These are phyloP conservation scores for Zelopaecilomyces penicillatus DNA, from an alignment of 2,329 filamentous ascomycete species.

Conservation along the genomic window DNA sequence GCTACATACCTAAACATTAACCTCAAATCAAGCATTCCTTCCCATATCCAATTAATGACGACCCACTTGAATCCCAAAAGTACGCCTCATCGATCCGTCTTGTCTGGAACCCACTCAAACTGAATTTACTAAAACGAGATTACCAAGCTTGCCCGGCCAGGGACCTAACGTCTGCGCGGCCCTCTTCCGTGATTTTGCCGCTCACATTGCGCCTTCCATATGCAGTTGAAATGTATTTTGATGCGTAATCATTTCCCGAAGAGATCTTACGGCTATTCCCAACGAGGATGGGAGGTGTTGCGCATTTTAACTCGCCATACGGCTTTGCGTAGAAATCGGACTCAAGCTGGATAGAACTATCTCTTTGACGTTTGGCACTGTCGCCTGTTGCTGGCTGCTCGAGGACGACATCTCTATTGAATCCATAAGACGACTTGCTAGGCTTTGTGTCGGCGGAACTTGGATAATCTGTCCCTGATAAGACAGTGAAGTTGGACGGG, in stretches of 20 bases:
- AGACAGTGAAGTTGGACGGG: background rate
- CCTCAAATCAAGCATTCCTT: no score
- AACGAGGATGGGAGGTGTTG: constrained; percentile 46
- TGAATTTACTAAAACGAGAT: constrained; percentile 14
- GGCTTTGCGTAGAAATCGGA: constrained; percentile 43
- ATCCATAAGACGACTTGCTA: no score
- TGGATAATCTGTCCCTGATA: no score
- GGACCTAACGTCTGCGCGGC: no score
- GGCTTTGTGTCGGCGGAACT: background rate
- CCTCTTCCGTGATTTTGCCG: constrained; percentile 67
- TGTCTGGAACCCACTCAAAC: no score
- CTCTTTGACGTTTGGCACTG: constrained; percentile 15
- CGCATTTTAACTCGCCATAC: constrained; percentile 50
- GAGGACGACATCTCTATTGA: constrained; percentile 41
- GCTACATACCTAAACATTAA: no score
- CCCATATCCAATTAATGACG: no score
- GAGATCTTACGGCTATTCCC: constrained; percentile 46
- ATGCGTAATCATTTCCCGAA: constrained; percentile 48
- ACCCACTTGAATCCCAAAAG: no score
- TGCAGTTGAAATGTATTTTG: constrained; percentile 19
- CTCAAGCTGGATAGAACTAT: constrained; percentile 43
- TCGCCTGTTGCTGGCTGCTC: constrained; percentile 19
- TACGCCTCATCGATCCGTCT: no score
- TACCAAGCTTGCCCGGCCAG: constrained; percentile 19
- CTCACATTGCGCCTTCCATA: constrained; percentile 55